A percentile compares a stretch with the other conserved stretches of the same genome.
Evolutionary conservation across 257 asterid species (phyloP).

Genomic region (Fraxinus excelsior): DNA sequence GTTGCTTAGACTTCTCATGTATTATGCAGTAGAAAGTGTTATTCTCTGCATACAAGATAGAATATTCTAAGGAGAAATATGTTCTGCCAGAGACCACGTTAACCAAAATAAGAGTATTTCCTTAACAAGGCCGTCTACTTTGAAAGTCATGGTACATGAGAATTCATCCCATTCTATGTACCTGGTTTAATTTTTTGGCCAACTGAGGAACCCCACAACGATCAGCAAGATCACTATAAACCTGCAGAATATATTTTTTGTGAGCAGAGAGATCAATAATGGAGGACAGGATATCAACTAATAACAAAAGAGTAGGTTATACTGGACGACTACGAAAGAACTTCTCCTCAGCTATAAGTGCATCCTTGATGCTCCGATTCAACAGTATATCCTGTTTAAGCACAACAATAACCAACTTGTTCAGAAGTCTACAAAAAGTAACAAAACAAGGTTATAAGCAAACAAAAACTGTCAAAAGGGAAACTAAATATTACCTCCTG

Average conservation of each 20-base stretch:
- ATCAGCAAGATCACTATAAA: constrained; percentile 53
- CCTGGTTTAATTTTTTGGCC: constrained; percentile 72
- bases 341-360: constrained; percentile 60
- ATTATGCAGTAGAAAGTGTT: neutral
- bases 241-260: constrained; percentile 27
- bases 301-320: constrained; percentile 20
- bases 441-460: neutral
- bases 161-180: constrained; percentile 15
- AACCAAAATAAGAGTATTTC: neutral
- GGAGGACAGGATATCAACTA: constrained; percentile 9
- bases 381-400: constrained; percentile 48
- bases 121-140: constrained; percentile 9
- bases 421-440: neutral
- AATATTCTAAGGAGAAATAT: neutral
- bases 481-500: constrained; percentile 60
- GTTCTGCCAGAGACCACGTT: constrained; percentile 2
- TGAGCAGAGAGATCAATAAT: neutral
- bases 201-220: constrained; percentile 63
- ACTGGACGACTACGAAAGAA: constrained; percentile 57
- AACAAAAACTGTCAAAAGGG: neutral
- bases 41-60: neutral
- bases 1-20: neutral
- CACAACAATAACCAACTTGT: neutral
- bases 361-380: constrained; percentile 58
- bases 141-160: neutral